These are phyloP conservation scores for Mycena galopus DNA, from an alignment of 768 basidiomycete genomes.

Conservation along the genomic window DNA sequence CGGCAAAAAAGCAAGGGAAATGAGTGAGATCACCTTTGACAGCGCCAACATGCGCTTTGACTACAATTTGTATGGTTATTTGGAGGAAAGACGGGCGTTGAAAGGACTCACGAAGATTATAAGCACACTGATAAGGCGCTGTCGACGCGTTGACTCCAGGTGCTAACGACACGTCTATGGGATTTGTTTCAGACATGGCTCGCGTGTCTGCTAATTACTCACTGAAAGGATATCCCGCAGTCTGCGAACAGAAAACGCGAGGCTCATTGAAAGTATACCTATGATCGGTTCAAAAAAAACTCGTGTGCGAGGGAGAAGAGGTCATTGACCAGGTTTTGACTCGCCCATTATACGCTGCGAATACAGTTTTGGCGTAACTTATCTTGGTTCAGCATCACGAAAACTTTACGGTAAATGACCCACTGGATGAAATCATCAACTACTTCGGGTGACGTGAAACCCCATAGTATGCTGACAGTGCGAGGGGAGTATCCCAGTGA, in stretches of 20 bases:
- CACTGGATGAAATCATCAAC: slow-evolving; percentile 64
- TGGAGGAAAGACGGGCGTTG: neutral
- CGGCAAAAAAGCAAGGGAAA: neutral
- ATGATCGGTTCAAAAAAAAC: neutral
- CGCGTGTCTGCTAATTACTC: slow-evolving; percentile 2
- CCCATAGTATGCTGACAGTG: slow-evolving; percentile 64
- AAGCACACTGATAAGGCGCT: slow-evolving; percentile 60
- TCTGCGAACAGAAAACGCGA: slow-evolving; percentile 55
- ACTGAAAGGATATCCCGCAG: slow-evolving; percentile 59
- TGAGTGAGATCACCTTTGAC: slow-evolving; percentile 54
- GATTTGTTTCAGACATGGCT: neutral
- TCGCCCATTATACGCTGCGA: slow-evolving; percentile 61
- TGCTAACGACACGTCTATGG: slow-evolving; percentile 54
- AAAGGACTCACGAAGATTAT: slow-evolving; percentile 53
- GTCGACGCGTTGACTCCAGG: slow-evolving; percentile 57
- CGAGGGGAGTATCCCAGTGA: slow-evolving; percentile 65
- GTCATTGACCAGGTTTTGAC: slow-evolving; percentile 59
- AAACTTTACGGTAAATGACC: neutral
- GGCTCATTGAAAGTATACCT: slow-evolving; percentile 70
- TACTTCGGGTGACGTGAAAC: slow-evolving; percentile 59
- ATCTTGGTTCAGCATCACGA: neutral
- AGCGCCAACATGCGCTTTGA: slow-evolving; percentile 64
- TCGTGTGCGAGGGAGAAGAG: neutral
- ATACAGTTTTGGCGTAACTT: slow-evolving; percentile 64
- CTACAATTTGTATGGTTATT: slow-evolving; percentile 35